These are phyloP conservation scores for Citrus inodora DNA, from an alignment of 345 rosid genomes.

Conservation along the genomic window DNA sequence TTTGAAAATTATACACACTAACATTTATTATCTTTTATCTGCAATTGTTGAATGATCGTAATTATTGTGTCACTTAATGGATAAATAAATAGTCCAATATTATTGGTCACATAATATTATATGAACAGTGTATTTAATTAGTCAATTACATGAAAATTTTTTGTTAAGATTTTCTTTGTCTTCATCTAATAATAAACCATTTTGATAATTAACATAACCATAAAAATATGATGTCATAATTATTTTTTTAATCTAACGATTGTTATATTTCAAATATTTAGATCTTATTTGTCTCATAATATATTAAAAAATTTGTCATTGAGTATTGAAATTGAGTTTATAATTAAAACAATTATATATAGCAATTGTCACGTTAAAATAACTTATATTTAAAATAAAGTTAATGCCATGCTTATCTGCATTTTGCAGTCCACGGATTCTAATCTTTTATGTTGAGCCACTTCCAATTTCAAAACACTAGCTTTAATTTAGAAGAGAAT, in stretches of 20 bases:
- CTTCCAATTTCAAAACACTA: neutral
- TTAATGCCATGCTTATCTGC: neutral
- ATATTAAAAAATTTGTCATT: neutral
- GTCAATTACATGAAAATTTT: neutral
- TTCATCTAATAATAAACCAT: neutral
- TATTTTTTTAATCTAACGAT: too few relatives aligned
- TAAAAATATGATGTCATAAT: neutral
- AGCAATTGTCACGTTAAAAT: neutral
- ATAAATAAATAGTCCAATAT: neutral
- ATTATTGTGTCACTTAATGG: neutral
- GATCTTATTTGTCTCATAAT: neutral
- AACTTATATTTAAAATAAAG: neutral
- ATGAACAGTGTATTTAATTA: neutral
- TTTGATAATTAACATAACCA: too few relatives aligned
- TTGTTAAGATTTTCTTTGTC: neutral
- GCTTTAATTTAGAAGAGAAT: too few relatives aligned
- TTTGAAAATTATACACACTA: neutral
- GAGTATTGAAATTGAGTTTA: neutral
- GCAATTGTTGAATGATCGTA: neutral
- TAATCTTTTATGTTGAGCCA: neutral
- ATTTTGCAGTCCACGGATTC: neutral
- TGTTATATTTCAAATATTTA: neutral
- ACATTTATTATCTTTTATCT: neutral
- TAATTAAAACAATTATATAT: neutral
- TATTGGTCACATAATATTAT: neutral